Evolutionary conservation across 495 filamentous ascomycete species (phyloP), one percentile per base, ranked within the genome.

Genomic region (Penicillium taxi): DNA sequence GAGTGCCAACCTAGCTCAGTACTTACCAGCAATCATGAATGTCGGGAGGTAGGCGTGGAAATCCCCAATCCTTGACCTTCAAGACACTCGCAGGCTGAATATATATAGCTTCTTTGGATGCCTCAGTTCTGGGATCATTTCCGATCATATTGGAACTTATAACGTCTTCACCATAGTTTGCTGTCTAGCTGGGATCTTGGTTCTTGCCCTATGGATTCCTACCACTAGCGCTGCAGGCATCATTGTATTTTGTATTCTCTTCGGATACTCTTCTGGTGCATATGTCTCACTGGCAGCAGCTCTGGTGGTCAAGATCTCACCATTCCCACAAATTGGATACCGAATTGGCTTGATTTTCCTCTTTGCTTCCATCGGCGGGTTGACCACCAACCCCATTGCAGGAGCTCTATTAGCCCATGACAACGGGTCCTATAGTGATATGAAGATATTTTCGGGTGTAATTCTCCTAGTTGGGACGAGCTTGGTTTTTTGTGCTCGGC

Each of bases 11-110:
- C 59, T 86, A 2, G 67, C 75, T 1, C 60, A 59, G 14, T 86
- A 86, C 44, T 56, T 86, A n/a, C 47, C 85, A 9, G 58, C 82
- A 0, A 78, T 86, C 37, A 57, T 86, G 21, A 87, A 86, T 48
- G 78, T 74, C 0, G 70, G 69, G 9, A 75, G 69, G 73, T 75
- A 59, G 35, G 36, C 20, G 9, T 16, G 6, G 14, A 2, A 4
- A 28, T 22, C 18, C 2, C 5, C 6, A 6, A 4, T 21, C n/a
- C n/a, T n/a, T n/a, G n/a, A n/a, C n/a, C n/a, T n/a, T n/a, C n/a
- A n/a, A n/a, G n/a, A n/a, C n/a, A n/a, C n/a, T n/a, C n/a, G n/a
- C n/a, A n/a, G n/a, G n/a, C n/a, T n/a, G n/a, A n/a, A n/a, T n/a
- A n/a, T n/a, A n/a, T n/a, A n/a, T 14, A 48, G 45, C 32, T 21